A percentile compares a stretch with the other conserved stretches of the same genome.
phyloP scores from a whole-genome alignment of 768 basidiomycete genomes.

The Kwoniella bestiolae region DNA sequence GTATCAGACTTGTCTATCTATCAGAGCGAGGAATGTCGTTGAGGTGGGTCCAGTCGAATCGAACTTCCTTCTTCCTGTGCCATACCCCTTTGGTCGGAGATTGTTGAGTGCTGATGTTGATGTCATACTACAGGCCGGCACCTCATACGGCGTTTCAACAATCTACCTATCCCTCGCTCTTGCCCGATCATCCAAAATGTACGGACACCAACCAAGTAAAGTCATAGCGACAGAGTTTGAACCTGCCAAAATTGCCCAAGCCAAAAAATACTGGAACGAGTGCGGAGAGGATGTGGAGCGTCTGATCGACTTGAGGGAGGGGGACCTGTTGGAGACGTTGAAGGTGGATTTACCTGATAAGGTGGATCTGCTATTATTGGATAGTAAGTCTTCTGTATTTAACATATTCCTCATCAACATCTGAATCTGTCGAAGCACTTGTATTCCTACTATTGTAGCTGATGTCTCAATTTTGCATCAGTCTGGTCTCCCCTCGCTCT shows the following conservation, averaged over 20 bases:
- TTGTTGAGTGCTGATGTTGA: not conserved
- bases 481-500: conserved; percentile 41
- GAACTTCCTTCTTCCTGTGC: no score
- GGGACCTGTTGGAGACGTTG: conserved; percentile 34
- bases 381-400: conserved; percentile 28
- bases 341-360: conserved; percentile 20
- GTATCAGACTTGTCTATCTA: conserved; percentile 31
- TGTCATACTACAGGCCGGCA: conserved; percentile 27
- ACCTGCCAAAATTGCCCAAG: conserved; percentile 24
- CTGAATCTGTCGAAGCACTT: not conserved
- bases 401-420: not conserved
- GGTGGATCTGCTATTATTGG: conserved; percentile 30
- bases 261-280: conserved; percentile 28
- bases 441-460: not conserved
- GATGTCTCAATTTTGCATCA: not conserved
- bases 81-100: no score
- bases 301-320: conserved; percentile 29
- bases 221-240: conserved; percentile 41
- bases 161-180: conserved; percentile 43
- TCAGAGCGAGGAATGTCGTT: conserved; percentile 33
- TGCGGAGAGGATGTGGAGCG: conserved; percentile 16
- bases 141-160: conserved; percentile 39
- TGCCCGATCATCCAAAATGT: conserved; percentile 10
- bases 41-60: conserved; percentile 34
- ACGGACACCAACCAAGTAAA: not conserved